Evolutionary conservation across 1,139 yeast species (phyloP).

Genomic region (Lodderomyces oxycetoniae): DNA sequence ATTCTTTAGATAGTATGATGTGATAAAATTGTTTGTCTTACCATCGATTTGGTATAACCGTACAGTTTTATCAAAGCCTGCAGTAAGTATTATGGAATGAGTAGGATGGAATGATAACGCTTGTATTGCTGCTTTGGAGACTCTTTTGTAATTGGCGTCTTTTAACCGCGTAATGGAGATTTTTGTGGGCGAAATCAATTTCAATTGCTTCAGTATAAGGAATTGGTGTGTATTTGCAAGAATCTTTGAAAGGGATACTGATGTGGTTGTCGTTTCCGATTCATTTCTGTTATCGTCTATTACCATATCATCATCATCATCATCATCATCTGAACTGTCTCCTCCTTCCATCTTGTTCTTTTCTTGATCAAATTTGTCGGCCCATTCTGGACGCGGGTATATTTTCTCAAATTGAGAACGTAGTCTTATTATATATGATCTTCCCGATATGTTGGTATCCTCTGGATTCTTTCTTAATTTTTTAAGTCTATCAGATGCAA

Average conservation of each 20-base stretch:
- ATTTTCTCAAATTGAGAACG: slow-evolving; percentile 82
- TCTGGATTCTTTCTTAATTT: slow-evolving; percentile 64
- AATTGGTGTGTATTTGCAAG: slow-evolving; percentile 57
- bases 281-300: slow-evolving; percentile 26
- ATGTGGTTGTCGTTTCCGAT: slow-evolving; percentile 4
- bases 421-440: slow-evolving; percentile 64
- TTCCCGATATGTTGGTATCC: slow-evolving; percentile 61
- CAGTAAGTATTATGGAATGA: slow-evolving; percentile 80
- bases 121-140: slow-evolving; percentile 77
- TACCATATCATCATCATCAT: slow-evolving; percentile 34
- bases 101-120: slow-evolving; percentile 77
- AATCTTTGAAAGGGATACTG: slow-evolving; percentile 32
- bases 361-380: slow-evolving; percentile 37
- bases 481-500: slow-evolving; percentile 54
- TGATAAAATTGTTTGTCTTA: slow-evolving; percentile 72
- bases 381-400: slow-evolving; percentile 90
- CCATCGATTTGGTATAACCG: slow-evolving; percentile 91
- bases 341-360: slow-evolving; percentile 15
- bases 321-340: slow-evolving; percentile 19
- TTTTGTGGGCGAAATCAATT: slow-evolving; percentile 63
- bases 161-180: slow-evolving; percentile 74
- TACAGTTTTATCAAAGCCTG: slow-evolving; percentile 88
- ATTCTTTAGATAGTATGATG: slow-evolving; percentile 73
- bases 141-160: slow-evolving; percentile 74
- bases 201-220: slow-evolving; percentile 45